phyloP scores from a whole-genome alignment of 352 stramenopile genomes.

The Phytophthora idaei region DNA sequence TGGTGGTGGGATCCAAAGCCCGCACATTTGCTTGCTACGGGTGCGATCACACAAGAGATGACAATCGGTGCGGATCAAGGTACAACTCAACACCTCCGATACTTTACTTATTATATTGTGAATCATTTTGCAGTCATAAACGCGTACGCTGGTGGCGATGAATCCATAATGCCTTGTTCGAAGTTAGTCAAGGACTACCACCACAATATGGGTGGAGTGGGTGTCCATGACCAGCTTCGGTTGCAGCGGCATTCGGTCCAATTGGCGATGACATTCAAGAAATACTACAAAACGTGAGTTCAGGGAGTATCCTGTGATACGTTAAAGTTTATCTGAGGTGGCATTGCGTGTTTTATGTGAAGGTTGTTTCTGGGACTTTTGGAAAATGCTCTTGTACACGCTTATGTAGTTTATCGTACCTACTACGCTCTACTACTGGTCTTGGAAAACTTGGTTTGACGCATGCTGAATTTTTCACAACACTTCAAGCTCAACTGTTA shows the following conservation, averaged over 20 bases:
- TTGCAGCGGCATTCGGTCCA: not conserved
- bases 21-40: not conserved
- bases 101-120: not conserved
- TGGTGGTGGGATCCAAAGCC: not conserved
- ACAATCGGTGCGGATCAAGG: not conserved
- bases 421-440: too few relatives aligned
- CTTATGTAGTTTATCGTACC: too few relatives aligned
- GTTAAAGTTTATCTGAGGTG: too few relatives aligned
- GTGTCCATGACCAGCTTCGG: slow-evolving; percentile 1
- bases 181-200: slow-evolving; percentile 1
- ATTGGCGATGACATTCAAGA: not conserved
- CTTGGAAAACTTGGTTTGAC: too few relatives aligned
- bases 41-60: not conserved
- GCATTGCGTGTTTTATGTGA: too few relatives aligned
- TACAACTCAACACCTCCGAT: too few relatives aligned
- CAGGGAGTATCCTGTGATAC: too few relatives aligned
- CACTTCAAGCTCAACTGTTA: not conserved
- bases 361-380: too few relatives aligned
- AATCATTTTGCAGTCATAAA: not conserved
- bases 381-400: too few relatives aligned
- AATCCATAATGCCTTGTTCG: not conserved
- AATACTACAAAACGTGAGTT: not conserved
- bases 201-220: not conserved
- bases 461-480: too few relatives aligned
- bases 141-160: not conserved